phyloP scores from a whole-genome alignment of 306 rosid species.

The Arachis hypogaea region DNA sequence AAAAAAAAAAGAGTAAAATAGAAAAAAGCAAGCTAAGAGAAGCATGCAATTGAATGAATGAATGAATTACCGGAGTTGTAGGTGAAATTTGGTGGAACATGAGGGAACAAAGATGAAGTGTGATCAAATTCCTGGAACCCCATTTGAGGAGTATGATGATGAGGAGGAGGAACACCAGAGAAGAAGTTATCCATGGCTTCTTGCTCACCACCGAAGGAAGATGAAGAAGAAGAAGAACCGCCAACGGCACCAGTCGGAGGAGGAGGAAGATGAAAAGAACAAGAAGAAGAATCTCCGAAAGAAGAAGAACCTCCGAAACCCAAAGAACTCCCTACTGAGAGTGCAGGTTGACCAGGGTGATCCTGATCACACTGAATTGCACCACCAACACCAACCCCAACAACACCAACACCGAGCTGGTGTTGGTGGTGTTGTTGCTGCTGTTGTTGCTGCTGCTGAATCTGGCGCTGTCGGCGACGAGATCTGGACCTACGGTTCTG shows the following conservation, averaged over 20 bases:
- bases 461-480: constrained; percentile 94
- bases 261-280: constrained; percentile 33
- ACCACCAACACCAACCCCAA: constrained; percentile 36
- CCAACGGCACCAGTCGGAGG: constrained; percentile 31
- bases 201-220: constrained; percentile 26
- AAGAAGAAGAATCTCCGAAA: not conserved
- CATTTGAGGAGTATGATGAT: constrained; percentile 39
- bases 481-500: constrained; percentile 95
- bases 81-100: constrained; percentile 49
- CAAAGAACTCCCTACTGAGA: not conserved
- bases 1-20: not conserved
- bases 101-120: constrained; percentile 45
- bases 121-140: constrained; percentile 64
- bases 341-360: not conserved
- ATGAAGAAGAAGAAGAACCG: constrained; percentile 36
- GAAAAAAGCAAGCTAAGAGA: no score
- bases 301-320: constrained; percentile 35
- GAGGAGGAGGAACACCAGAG: constrained; percentile 49
- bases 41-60: constrained; percentile 39
- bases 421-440: not conserved
- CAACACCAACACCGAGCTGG: not conserved
- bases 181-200: constrained; percentile 43
- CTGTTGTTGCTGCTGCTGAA: constrained; percentile 58
- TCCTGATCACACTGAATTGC: constrained; percentile 46
- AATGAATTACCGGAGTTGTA: constrained; percentile 60